phyloP scores from a whole-genome alignment of 2,329 filamentous ascomycete species.

The Chrysoporthe cubensis region DNA sequence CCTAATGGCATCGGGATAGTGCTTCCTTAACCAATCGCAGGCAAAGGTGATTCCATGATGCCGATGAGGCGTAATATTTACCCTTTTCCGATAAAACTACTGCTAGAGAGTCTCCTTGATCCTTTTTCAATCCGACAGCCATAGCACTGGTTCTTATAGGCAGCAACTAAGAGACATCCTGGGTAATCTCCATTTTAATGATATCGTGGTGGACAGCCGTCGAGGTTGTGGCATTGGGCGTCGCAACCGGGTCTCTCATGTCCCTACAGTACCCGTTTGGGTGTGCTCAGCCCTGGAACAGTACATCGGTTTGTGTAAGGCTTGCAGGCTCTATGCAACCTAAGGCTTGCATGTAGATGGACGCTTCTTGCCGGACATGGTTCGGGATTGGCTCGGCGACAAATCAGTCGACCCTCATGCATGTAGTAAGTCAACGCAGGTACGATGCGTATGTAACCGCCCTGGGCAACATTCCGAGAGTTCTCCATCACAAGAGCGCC shows the following conservation, averaged over 20 bases:
- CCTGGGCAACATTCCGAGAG: neutral
- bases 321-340: neutral
- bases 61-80: no score
- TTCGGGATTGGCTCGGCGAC: constrained; percentile 1
- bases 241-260: neutral
- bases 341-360: neutral
- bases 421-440: neutral
- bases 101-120: no score
- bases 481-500: neutral
- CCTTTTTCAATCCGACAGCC: no score
- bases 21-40: no score
- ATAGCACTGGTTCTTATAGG: neutral
- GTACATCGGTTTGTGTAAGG: neutral
- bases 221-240: neutral
- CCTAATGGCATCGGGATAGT: neutral
- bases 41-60: no score
- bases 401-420: neutral
- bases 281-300: no score
- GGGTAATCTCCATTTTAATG: neutral
- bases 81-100: no score
- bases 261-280: neutral
- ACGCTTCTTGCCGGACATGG: neutral
- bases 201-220: neutral
- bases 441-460: neutral
- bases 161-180: neutral